Evolutionary conservation across 495 filamentous ascomycete genomes (phyloP), one percentile per base, ranked within the genome.

Genomic region (Trichoderma orchidacearum): DNA sequence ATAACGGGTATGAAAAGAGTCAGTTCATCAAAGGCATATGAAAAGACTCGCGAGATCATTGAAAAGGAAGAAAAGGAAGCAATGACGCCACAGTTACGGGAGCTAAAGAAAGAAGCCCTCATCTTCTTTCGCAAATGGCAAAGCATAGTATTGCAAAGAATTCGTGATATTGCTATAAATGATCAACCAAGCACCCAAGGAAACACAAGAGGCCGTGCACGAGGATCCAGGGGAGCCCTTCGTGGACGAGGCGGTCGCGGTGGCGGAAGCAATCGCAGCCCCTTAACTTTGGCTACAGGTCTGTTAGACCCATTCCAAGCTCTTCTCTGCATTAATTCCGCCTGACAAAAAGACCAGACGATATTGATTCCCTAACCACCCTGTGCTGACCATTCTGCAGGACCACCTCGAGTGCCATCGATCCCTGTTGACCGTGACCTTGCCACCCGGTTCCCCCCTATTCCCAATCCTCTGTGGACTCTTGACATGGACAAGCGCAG

Each of bases 51-150:
- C 13, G 32, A 58, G 8, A 57, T 38, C 29, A 57, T 57, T 13
- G 56, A 60, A 34, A 56, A 55, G 30, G 56, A 56, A 7, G 67
- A 69, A 11, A 53, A n/a, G 23, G 62, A 70, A 15, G 28, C 60
- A 18, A 54, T 63, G n/a, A 61, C 66, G 4, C 61, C 66, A 3
- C 67, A 71, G 23, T 57, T 71, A 25, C 30, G 54, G 34, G 75
- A 78, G 60, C 62, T 75, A 32, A 73, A 72, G 63, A 69, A 67
- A 61, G 74, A 76, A 30, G 62, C 62, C 1, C 36, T 74, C 12
- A 54, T 59, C n/a, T 66, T 71, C 66, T 72, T 75, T 60, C 63
- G 59, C 32, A 75, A 75, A 57, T 78, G 75, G 75, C 73, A 74
- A 30, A 56, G 54, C 0, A 57, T 56, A 11, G 59, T 75, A 3